phyloP scores from a whole-genome alignment of 176 grass and related monocot species.

The Lolium rigidum region DNA sequence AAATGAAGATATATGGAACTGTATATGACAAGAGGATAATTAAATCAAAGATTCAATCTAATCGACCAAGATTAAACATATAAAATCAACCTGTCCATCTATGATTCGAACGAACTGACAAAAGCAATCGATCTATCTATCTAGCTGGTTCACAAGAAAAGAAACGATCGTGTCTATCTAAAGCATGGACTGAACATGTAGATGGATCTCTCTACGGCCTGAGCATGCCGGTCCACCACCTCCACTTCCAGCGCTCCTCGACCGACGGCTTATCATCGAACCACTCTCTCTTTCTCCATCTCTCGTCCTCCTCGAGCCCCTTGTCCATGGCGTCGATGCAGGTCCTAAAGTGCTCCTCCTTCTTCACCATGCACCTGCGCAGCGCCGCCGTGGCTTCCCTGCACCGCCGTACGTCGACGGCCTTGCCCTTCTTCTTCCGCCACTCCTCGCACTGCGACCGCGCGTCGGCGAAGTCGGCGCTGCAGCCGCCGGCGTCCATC shows the following conservation, averaged over 20 bases:
- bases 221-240: background rate
- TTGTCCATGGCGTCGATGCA: background rate
- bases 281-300: background rate
- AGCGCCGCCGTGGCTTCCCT: background rate
- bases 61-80: no score
- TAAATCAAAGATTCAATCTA: no score
- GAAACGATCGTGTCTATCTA: no score
- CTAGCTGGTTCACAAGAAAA: no score
- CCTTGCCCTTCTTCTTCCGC: background rate
- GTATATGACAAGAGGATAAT: no score
- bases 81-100: no score
- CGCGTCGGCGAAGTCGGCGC: background rate
- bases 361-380: background rate
- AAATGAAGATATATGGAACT: no score
- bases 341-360: background rate
- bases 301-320: background rate
- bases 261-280: background rate
- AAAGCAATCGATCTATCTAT: no score
- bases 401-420: background rate
- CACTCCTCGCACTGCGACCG: background rate
- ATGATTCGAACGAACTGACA: no score
- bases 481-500: background rate
- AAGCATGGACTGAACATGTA: no score
- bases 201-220: background rate
- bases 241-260: background rate